Evolutionary conservation across 2,329 filamentous ascomycete species (phyloP), one percentile per base, ranked within the genome.

Genomic region (Pseudogymnoascus sp.): DNA sequence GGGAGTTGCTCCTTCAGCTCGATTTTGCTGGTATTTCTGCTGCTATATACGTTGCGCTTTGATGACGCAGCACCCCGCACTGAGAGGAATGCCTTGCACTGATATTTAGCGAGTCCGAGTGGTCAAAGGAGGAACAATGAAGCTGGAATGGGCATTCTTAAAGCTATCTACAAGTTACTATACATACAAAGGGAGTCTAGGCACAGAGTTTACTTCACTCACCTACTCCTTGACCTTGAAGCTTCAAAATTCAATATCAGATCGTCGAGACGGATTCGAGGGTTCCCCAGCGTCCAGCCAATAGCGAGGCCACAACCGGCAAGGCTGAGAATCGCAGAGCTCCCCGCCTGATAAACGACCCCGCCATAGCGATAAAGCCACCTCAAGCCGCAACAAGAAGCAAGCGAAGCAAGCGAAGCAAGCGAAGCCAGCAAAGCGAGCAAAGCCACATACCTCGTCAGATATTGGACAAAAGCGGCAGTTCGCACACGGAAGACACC

Each of bases 11-110:
- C 26, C 8, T 52, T 16, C 26, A 31, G 45, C 26, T 19, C n/a
- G 4, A 19, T 52, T 52, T 52, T 52, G n/a, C 45, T 16, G 4
- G 26, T 31, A 11, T 52, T 19, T 12, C n/a, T 52, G 45, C 26
- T 52, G 45, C 16, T 31, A 52, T 52, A 31, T 52, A 52, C 3
- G 45, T 14, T 31, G 45, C 45, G 7, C 26, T 52, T 31, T 52
- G 45, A 52, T 52, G 45, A 52, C 45, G 45, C 45, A 52, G 26
- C 45, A 52, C 45, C 45, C 45, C n/a, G 45, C 45, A 52, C 26
- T 52, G 45, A 52, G 19, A 52, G 45, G 26, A 52, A 52, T 31
- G 45, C 45, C 45, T 52, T 52, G 26, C 26, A 16, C 26, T 1
- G n/a, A 19, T 31, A 52, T 52, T 52, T 52, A 52, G 45, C 45